These are phyloP conservation scores for Pichia membranifaciens DNA, from an alignment of 805 yeast genomes.

Conservation along the genomic window DNA sequence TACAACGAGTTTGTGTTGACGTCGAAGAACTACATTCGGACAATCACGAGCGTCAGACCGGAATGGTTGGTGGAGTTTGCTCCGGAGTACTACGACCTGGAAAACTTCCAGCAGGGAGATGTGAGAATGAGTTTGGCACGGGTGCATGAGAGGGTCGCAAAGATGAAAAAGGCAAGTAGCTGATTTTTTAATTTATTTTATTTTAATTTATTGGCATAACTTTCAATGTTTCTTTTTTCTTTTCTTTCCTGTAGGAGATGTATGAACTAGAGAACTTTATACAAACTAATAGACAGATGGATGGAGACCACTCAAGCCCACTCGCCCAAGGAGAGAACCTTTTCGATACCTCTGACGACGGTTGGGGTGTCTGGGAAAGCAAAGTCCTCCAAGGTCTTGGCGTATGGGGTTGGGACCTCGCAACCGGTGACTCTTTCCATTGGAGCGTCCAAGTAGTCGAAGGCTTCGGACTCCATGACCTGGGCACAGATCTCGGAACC, in stretches of 20 bases:
- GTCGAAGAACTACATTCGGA: constrained; percentile 86
- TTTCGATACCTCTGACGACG: constrained; percentile 79
- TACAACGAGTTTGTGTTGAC: constrained; percentile 95
- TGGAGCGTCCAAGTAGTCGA: constrained; percentile 97
- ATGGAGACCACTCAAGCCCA: constrained; percentile 21
- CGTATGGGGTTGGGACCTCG: constrained; percentile 99
- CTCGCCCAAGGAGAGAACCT: constrained; percentile 58
- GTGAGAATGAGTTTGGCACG: constrained; percentile 65
- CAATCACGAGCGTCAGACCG: constrained; percentile 85
- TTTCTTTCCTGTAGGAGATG: too few relatives aligned
- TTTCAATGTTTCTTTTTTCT: too few relatives aligned
- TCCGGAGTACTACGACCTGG: constrained; percentile 62
- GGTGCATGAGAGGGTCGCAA: constrained; percentile 43
- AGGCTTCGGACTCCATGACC: constrained; percentile 96
- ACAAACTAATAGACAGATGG: neutral
- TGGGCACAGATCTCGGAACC: constrained; percentile 98
- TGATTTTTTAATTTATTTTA: too few relatives aligned
- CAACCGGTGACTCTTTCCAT: constrained; percentile 98
- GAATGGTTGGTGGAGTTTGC: constrained; percentile 88
- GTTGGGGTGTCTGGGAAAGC: constrained; percentile 97
- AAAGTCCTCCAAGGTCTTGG: constrained; percentile 90
- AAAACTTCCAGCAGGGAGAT: constrained; percentile 62
- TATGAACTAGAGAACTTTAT: neutral
- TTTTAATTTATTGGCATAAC: too few relatives aligned
- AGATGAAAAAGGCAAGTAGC: constrained; percentile 24